phyloP scores from a whole-genome alignment of 768 basidiomycete species.

The Lentinula raphanica region DNA sequence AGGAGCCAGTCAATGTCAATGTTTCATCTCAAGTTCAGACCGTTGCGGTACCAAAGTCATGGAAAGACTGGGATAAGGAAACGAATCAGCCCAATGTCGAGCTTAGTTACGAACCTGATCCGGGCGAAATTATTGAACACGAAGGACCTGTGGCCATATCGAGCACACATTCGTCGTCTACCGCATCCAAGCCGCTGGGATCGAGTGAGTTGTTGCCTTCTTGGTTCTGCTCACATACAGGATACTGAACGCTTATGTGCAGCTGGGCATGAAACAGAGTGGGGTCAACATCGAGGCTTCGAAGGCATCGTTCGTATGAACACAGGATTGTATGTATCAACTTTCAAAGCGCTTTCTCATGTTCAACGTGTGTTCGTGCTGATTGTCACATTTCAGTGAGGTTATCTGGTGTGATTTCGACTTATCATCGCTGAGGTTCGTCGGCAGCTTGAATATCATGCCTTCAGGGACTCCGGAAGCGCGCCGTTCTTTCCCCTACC shows the following conservation, averaged over 20 bases:
- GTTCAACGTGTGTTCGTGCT: background rate
- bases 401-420: conserved; percentile 21
- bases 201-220: background rate
- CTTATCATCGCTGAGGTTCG: conserved; percentile 14
- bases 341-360: background rate
- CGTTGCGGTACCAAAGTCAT: background rate
- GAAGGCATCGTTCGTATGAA: conserved; percentile 24
- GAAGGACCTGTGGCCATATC: background rate
- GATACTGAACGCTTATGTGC: background rate
- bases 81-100: background rate
- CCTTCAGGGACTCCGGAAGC: conserved; percentile 15
- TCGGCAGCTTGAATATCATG: conserved; percentile 20
- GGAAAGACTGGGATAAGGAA: background rate
- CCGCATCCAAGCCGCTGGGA: background rate
- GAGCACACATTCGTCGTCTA: background rate
- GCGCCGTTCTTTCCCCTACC: background rate
- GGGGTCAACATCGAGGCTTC: conserved; percentile 13
- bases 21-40: background rate
- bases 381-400: conserved; percentile 10
- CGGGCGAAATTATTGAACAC: background rate
- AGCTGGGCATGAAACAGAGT: conserved; percentile 1
- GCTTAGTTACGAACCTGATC: background rate
- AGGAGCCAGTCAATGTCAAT: no score
- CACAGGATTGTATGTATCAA: conserved; percentile 18
- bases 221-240: background rate